These are phyloP conservation scores for Podospora appendiculata DNA, from an alignment of 495 filamentous ascomycete species.

Conservation along the genomic window DNA sequence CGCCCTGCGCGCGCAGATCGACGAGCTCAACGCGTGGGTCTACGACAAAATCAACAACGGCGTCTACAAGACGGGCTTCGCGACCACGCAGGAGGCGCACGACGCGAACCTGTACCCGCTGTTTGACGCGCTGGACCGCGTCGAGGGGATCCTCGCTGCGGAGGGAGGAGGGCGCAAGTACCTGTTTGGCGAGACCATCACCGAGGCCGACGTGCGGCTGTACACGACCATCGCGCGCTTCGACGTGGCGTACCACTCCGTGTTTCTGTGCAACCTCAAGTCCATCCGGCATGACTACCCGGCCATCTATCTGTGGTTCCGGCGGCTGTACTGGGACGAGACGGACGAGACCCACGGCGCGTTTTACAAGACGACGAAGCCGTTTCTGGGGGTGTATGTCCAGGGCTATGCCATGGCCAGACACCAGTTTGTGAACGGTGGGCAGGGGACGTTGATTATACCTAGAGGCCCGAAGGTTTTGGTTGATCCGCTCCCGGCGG, in stretches of 20 bases:
- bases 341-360: too few species aligned
- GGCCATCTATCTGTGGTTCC: slow-evolving; percentile 58
- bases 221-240: slow-evolving; percentile 58
- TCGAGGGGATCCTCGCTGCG: slow-evolving; percentile 48
- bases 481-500: too few species aligned
- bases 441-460: too few species aligned
- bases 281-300: slow-evolving; percentile 68
- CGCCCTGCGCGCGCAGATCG: slow-evolving; percentile 45
- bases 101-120: slow-evolving; percentile 49
- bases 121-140: slow-evolving; percentile 54
- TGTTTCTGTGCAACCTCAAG: slow-evolving; percentile 61
- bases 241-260: slow-evolving; percentile 54
- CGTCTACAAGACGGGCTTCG: slow-evolving; percentile 64
- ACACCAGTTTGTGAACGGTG: too few species aligned
- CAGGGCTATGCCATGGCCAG: too few species aligned
- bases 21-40: slow-evolving; percentile 57
- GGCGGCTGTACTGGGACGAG: slow-evolving; percentile 62
- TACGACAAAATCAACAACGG: slow-evolving; percentile 62
- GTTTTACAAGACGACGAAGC: too few species aligned
- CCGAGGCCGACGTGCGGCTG: slow-evolving; percentile 60
- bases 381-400: too few species aligned
- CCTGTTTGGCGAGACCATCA: slow-evolving; percentile 55
- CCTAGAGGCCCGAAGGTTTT: too few species aligned
- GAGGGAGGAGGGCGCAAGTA: slow-evolving; percentile 50
- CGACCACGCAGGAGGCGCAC: slow-evolving; percentile 56